Conservation (phyloP, 371 early-diverging fungal species). For the Lichtheimia ramosa region DNA sequence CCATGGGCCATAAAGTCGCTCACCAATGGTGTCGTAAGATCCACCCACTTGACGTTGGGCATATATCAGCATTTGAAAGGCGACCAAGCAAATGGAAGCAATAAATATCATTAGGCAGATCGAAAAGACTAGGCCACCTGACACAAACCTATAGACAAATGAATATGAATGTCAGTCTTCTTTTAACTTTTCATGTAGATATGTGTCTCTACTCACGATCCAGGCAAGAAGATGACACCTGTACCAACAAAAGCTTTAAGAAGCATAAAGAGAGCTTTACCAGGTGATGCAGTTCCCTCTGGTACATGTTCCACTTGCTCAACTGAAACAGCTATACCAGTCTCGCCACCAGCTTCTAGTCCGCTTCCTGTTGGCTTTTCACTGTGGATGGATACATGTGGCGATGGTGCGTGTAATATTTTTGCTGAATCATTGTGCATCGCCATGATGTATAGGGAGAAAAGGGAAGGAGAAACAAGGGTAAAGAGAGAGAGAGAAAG, state of each 20-base stretch:
- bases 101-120: constrained; percentile 34
- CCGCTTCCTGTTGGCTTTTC: background rate
- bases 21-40: constrained; percentile 80
- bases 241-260: constrained; percentile 81
- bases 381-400: background rate
- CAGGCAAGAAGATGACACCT: constrained; percentile 57
- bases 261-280: constrained; percentile 74
- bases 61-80: constrained; percentile 33
- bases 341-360: background rate
- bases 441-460: background rate
- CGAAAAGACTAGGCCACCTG: constrained; percentile 40
- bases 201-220: constrained; percentile 7
- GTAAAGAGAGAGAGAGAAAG: too few species aligned
- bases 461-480: background rate
- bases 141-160: constrained; percentile 36
- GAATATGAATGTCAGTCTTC: background rate
- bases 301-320: constrained; percentile 9
- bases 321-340: background rate
- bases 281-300: constrained; percentile 52
- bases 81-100: constrained; percentile 25
- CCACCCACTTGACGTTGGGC: constrained; percentile 54
- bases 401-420: background rate
- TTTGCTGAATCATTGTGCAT: constrained; percentile 8
- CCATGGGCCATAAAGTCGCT: constrained; percentile 65
- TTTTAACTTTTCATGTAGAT: background rate